These are phyloP conservation scores for Pterothamnion heteromorphum DNA, from an alignment of 31 red algal species.

Conservation along the genomic window DNA sequence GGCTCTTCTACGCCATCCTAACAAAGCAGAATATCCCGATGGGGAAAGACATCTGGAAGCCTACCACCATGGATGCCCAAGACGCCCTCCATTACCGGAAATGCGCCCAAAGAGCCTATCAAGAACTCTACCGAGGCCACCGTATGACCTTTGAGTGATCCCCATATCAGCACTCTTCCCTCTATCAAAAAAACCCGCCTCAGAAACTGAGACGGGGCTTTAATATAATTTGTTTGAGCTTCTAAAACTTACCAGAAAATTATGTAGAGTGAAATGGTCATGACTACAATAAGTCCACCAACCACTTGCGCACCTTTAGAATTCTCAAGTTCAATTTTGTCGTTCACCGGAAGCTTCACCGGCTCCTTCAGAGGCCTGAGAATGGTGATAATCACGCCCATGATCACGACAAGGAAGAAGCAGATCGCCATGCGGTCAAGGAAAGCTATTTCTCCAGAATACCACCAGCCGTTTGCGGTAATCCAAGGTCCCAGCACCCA, in stretches of 20 bases:
- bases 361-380: background rate
- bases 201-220: too few species aligned
- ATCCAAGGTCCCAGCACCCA: background rate
- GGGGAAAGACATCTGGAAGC: too few species aligned
- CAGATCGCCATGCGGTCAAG: background rate
- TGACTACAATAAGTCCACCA: background rate
- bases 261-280: background rate
- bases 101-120: too few species aligned
- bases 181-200: too few species aligned
- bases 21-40: too few species aligned
- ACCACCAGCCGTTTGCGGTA: background rate
- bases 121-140: too few species aligned
- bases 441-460: background rate
- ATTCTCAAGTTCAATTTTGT: background rate
- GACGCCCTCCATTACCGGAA: too few species aligned
- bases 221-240: too few species aligned
- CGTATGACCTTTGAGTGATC: too few species aligned
- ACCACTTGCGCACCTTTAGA: background rate
- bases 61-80: too few species aligned
- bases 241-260: background rate
- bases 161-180: too few species aligned
- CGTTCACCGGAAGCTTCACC: background rate
- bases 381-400: background rate
- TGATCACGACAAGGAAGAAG: background rate
- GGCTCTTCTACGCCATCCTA: too few species aligned